Percentiles rank a stretch among this genome's conserved stretches.
Conservation (phyloP, 2,329 filamentous ascomycete species). For the Graphiopsis chlorocephala region DNA sequence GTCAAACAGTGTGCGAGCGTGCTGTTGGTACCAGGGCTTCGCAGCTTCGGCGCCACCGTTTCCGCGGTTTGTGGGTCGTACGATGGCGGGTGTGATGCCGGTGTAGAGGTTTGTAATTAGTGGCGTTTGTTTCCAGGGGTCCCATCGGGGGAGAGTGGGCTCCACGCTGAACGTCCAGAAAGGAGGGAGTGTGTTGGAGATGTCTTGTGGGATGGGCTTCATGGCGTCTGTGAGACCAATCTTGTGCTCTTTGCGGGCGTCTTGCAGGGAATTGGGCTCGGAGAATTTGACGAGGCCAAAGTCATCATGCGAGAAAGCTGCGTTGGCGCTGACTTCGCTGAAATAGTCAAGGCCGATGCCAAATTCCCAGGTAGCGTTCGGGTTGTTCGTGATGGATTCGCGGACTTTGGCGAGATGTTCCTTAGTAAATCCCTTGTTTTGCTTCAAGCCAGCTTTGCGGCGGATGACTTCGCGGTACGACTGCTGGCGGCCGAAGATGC, state of each 20-base stretch:
- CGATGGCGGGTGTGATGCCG: conserved; percentile 18
- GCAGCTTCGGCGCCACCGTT: conserved; percentile 2
- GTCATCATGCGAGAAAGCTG: conserved; percentile 7
- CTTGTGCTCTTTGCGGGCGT: conserved; percentile 9
- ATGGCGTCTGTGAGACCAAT: conserved; percentile 4
- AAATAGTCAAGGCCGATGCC: conserved; percentile 12
- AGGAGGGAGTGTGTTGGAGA: conserved; percentile 15
- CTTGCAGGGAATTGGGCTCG: conserved; percentile 7
- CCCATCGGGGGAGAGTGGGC: conserved; percentile 12
- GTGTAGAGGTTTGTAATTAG: conserved; percentile 21
- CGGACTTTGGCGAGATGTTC: background rate
- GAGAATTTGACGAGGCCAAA: conserved; percentile 8
- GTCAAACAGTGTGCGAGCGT: conserved; percentile 19
- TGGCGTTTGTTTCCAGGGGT: conserved; percentile 18
- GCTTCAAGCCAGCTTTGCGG: conserved; percentile 1
- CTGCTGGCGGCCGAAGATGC: conserved; percentile 22
- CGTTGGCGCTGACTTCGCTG: conserved; percentile 11
- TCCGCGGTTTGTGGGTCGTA: conserved; percentile 13
- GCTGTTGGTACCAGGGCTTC: conserved; percentile 13
- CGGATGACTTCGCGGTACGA: conserved; percentile 11
- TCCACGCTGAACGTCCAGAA: conserved; percentile 21
- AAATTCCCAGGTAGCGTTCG: conserved; percentile 3
- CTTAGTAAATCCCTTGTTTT: conserved; percentile 2
- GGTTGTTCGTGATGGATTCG: background rate
- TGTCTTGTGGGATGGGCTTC: background rate